Percentiles rank a stretch among this genome's conserved stretches.
Conservation (phyloP, 192 early-diverging fungal genomes). For the Dissophora globulifera region DNA sequence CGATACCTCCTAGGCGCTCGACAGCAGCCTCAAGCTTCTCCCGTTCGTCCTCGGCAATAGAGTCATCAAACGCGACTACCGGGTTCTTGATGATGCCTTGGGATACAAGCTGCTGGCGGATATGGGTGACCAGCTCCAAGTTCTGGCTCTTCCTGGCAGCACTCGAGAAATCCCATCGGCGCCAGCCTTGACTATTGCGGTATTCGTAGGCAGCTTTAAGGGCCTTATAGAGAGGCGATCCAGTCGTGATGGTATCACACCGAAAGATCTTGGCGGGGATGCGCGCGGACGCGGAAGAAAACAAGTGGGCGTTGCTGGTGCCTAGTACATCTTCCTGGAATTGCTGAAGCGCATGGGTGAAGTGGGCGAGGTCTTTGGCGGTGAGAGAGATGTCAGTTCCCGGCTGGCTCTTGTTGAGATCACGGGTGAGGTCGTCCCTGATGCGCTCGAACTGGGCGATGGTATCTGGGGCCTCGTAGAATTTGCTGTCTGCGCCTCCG, state of each 20-base stretch:
- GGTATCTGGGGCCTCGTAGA: slow-evolving; percentile 54
- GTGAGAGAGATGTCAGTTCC: slow-evolving; percentile 21
- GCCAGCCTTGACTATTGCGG: slow-evolving; percentile 53
- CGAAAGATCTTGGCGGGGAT: slow-evolving; percentile 64
- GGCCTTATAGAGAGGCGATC: slow-evolving; percentile 55
- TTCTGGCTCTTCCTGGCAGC: slow-evolving; percentile 33
- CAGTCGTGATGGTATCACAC: slow-evolving; percentile 20
- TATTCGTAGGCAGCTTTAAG: slow-evolving; percentile 58
- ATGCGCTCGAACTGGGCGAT: slow-evolving; percentile 57
- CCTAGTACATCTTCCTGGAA: slow-evolving; percentile 66
- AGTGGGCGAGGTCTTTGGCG: slow-evolving; percentile 55
- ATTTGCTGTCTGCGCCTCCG: slow-evolving; percentile 25
- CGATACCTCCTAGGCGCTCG: slow-evolving; percentile 58
- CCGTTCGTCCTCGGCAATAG: slow-evolving; percentile 29
- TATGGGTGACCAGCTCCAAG: slow-evolving; percentile 50
- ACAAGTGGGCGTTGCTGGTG: slow-evolving; percentile 11
- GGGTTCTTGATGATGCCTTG: slow-evolving; percentile 47
- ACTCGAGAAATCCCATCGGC: slow-evolving; percentile 54
- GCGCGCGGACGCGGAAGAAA: slow-evolving; percentile 27
- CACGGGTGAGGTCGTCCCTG: slow-evolving; percentile 35
- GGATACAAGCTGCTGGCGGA: slow-evolving; percentile 44
- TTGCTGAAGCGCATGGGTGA: slow-evolving; percentile 59
- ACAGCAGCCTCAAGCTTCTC: slow-evolving; percentile 48
- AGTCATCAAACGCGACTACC: slow-evolving; percentile 53
- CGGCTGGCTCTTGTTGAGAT: slow-evolving; percentile 27